Evolutionary conservation across 108 stramenopile genomes (phyloP).

Genomic region (Aurantiochytrium sp.): DNA sequence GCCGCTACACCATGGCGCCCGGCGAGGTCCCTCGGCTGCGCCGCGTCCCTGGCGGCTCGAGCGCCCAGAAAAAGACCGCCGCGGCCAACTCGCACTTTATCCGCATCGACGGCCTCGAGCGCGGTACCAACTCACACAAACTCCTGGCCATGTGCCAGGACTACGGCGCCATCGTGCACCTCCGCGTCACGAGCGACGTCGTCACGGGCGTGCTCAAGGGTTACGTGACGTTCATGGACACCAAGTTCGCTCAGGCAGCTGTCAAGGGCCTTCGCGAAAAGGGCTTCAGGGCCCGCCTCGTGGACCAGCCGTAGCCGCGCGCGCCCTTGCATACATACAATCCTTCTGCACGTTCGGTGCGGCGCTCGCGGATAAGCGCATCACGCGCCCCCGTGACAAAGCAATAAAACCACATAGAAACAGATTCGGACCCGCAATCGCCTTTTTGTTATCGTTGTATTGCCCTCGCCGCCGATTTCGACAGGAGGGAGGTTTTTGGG

Average conservation of each 20-base stretch:
- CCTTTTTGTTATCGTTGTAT: no score
- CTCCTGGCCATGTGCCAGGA: background rate
- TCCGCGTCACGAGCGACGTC: background rate
- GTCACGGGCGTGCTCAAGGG: background rate
- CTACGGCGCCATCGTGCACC: background rate
- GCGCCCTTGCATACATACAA: no score
- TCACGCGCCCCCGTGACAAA: no score
- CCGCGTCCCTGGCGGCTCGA: background rate
- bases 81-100: background rate
- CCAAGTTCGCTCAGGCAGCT: background rate
- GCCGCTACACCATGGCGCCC: conserved; percentile 13
- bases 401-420: no score
- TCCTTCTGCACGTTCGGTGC: no score
- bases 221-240: background rate
- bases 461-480: no score
- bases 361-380: no score
- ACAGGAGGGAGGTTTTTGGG: no score
- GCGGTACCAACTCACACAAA: background rate
- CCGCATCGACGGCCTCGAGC: background rate
- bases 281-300: background rate
- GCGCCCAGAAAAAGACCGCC: background rate
- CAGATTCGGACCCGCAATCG: no score
- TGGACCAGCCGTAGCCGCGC: background rate
- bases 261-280: background rate
- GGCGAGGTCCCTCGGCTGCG: background rate